A percentile compares a stretch with the other conserved stretches of the same genome.
Conservation (phyloP, 129 eudicot genomes). For the Heracleum sosnowskyi region DNA sequence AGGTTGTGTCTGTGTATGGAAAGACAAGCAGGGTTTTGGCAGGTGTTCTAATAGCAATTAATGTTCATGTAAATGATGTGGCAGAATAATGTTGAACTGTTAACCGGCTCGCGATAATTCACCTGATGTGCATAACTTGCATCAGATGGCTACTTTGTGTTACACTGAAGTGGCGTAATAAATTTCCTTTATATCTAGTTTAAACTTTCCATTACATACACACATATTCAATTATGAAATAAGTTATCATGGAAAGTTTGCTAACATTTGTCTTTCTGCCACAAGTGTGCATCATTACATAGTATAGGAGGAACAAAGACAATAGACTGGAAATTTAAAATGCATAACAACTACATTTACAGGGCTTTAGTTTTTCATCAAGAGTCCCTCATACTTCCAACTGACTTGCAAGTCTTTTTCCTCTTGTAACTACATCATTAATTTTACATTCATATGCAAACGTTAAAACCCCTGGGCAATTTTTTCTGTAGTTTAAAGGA, state of each 20-base stretch:
- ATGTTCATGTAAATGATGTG: neutral
- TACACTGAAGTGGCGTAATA: neutral
- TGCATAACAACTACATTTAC: neutral
- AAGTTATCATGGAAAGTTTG: neutral
- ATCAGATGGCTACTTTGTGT: neutral
- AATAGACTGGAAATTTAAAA: neutral
- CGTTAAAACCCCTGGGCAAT: constrained; percentile 12
- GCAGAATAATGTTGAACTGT: neutral
- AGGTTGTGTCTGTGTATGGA: neutral
- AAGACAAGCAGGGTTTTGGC: neutral
- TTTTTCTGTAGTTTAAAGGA: constrained; percentile 41
- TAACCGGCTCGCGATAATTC: neutral
- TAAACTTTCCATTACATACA: too few species aligned
- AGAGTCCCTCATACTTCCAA: neutral
- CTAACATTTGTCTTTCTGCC: neutral
- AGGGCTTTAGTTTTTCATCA: neutral
- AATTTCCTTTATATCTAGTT: neutral
- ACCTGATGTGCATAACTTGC: neutral
- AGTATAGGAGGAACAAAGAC: neutral
- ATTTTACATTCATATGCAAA: too few species aligned
- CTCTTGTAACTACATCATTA: too few species aligned
- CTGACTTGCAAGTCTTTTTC: neutral
- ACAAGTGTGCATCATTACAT: neutral
- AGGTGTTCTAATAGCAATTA: too few species aligned
- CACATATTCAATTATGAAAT: neutral